These are phyloP conservation scores for Flaveria ramosissima DNA, from an alignment of 129 eudicot genomes.

Conservation along the genomic window DNA sequence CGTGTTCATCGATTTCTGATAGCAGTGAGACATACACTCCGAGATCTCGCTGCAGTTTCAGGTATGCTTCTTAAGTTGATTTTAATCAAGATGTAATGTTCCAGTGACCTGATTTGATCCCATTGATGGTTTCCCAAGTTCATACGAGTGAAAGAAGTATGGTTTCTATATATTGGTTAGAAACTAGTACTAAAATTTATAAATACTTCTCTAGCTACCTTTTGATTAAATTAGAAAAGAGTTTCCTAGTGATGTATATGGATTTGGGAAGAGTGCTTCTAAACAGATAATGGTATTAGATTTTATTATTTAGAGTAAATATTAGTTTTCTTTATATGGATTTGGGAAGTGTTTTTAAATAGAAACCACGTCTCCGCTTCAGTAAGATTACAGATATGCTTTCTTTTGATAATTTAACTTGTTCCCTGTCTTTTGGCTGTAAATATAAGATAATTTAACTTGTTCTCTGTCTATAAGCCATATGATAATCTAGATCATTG, in stretches of 20 bases:
- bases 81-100: not conserved
- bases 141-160: not conserved
- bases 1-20: constrained; percentile 58
- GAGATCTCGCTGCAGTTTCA: constrained; percentile 44
- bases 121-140: constrained; percentile 2
- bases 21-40: constrained; percentile 59
- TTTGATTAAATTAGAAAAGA: constrained; percentile 8
- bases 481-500: no score
- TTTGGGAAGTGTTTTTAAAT: not conserved
- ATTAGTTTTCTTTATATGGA: not conserved
- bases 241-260: constrained; percentile 7
- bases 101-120: constrained; percentile 12
- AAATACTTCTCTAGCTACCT: not conserved
- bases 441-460: no score
- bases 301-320: not conserved
- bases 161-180: not conserved
- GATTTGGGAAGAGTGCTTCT: no score
- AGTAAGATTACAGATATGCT: constrained; percentile 12
- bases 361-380: not conserved
- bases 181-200: not conserved
- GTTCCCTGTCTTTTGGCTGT: no score
- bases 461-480: no score
- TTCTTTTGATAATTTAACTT: not conserved
- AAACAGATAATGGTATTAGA: not conserved
- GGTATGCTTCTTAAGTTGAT: constrained; percentile 43